Evolutionary conservation across 208 protist genomes (phyloP).

Genomic region (Wallacemonas sp.): DNA sequence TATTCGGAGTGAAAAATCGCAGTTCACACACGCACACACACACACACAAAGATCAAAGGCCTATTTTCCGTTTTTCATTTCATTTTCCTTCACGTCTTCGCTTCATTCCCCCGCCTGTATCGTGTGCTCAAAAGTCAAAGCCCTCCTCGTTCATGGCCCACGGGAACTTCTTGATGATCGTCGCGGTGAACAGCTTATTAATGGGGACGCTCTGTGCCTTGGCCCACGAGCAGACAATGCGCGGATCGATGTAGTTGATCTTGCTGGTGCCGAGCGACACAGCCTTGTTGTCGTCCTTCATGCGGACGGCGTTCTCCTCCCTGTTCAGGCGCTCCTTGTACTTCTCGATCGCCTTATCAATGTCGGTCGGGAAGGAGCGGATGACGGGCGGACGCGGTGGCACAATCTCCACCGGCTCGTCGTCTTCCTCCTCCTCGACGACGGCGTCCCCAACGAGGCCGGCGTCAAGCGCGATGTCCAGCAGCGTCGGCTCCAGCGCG

Average conservation of each 20-base stretch:
- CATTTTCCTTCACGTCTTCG: constrained; percentile 2
- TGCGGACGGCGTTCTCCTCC: constrained; percentile 81
- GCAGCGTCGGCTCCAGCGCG: constrained; percentile 54
- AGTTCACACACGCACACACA: no score
- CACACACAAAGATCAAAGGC: no score
- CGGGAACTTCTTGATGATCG: constrained; percentile 97
- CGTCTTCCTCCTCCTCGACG: constrained; percentile 53
- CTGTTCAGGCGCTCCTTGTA: constrained; percentile 79
- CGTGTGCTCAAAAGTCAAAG: constrained; percentile 69
- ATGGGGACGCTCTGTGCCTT: constrained; percentile 94
- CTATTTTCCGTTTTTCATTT: no score
- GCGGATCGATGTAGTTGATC: constrained; percentile 99
- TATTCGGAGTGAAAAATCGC: no score
- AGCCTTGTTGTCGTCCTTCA: constrained; percentile 91
- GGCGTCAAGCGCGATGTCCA: constrained; percentile 50
- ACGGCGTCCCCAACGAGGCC: constrained; percentile 51
- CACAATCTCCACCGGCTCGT: constrained; percentile 23
- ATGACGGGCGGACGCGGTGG: constrained; percentile 78
- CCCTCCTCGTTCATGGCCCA: constrained; percentile 93
- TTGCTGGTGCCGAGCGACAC: constrained; percentile 97
- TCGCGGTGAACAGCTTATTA: constrained; percentile 97
- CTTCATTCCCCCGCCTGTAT: no score
- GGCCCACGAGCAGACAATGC: constrained; percentile 98
- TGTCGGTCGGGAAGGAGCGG: constrained; percentile 68
- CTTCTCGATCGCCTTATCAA: constrained; percentile 60